Conservation (phyloP, 2,329 filamentous ascomycete species). For the Peltaster fructicola region DNA sequence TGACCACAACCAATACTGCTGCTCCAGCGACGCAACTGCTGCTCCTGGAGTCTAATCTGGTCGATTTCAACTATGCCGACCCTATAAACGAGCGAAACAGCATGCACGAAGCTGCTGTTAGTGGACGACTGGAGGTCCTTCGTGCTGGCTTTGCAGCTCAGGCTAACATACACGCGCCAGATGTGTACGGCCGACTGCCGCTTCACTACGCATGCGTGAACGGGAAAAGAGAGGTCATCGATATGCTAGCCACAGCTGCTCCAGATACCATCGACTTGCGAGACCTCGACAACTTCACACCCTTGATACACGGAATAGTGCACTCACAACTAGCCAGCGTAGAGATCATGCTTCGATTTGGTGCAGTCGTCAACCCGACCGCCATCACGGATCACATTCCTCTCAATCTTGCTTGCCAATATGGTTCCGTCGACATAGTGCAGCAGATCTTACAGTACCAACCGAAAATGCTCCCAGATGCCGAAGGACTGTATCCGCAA, state of each 20-base stretch:
- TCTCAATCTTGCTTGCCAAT: conserved; percentile 84
- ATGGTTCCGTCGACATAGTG: conserved; percentile 71
- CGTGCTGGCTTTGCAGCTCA: conserved; percentile 54
- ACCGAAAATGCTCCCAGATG: conserved; percentile 75
- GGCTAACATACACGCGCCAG: conserved; percentile 62
- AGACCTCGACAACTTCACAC: conserved; percentile 95
- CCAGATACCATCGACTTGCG: conserved; percentile 66
- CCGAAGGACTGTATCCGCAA: conserved; percentile 91
- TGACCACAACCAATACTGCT: conserved; percentile 75
- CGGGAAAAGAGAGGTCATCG: conserved; percentile 48
- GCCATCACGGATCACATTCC: conserved; percentile 86
- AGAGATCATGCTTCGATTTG: conserved; percentile 54
- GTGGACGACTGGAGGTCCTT: conserved; percentile 66
- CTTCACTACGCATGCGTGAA: conserved; percentile 95
- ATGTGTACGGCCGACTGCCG: conserved; percentile 87
- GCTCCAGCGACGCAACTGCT: conserved; percentile 57
- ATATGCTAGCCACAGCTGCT: conserved; percentile 24
- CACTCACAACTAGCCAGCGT: conserved; percentile 71
- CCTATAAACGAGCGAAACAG: conserved; percentile 97
- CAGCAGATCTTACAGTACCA: conserved; percentile 66
- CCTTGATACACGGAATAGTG: conserved; percentile 86
- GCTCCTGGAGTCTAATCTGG: conserved; percentile 61
- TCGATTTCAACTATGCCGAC: conserved; percentile 85
- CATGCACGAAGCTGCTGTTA: conserved; percentile 90
- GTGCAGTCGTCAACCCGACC: conserved; percentile 69